Base-by-base conservation (phyloP, 768 basidiomycete genomes). In the Kondoa subrosea region DNA sequence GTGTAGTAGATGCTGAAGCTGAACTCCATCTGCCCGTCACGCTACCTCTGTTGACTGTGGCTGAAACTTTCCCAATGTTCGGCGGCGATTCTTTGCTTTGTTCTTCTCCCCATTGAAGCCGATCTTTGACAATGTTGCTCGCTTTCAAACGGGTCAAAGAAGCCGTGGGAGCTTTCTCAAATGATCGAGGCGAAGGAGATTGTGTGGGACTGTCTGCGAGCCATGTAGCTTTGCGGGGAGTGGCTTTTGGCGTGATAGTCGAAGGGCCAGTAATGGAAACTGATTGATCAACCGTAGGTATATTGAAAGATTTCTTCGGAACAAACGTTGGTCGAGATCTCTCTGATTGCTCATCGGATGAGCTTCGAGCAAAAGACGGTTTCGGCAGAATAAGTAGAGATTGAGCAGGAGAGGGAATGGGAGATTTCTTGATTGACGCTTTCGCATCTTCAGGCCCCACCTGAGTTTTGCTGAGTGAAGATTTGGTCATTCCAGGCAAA, bases 81-180 rank as follows among this genome's bases (percentile, higher is more conserved):
- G 27, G 12, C 29, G 64, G n/a, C 26, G 61, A 32, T 3, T 34
- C 50, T 32, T n/a, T 57, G 14, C 27, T 33, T 26, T 66, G 33
- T n/a, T 66, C 66, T 40, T 68, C 68, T n/a, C 68, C 68, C 68
- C 68, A 68, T 57, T 67, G 30, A 17, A 68, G 50, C 15, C 68
- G 68, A 29, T 68, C 34, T 33, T 65, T 68, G 3, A 68, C 69
- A 59, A 69, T 29, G 30, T 66, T 69, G 21, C 58, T 32, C 4
- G 58, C 58, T 27, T 61, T 67, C 33, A 69, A 56, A 4, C 58
- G n/a, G 16, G 65, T 66, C 26, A 69, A 33, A 27, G 57, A 60
- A 32, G 69, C 40, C 26, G 69, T 67, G 59, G 29, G 31, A 2
- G 32, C 21, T 40, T 65, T 34, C 15, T 50, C 32, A 4, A 60